Base-by-base conservation (phyloP, 2,329 filamentous ascomycete species). In the Delphinella strobiligena region DNA sequence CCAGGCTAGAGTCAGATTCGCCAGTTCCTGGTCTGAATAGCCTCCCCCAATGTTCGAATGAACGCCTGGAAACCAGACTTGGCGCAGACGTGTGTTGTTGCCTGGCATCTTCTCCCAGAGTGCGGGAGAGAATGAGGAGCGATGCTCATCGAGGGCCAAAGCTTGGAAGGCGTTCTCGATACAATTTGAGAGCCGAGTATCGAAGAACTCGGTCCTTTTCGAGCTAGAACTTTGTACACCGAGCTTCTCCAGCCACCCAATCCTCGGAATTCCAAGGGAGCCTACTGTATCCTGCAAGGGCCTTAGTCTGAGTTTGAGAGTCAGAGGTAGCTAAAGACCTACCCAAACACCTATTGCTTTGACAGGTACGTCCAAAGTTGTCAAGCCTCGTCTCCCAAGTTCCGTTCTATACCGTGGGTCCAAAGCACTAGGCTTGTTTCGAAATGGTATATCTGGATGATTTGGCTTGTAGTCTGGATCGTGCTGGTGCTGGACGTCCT, bases 1-100 rank as follows among this genome's bases (percentile, higher is more conserved):
- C 71, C 71, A 75, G 3, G 70, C 71, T 1, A 74, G 53, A 4
- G 65, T 63, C 19, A 74, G 70, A 31, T 72, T 67, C 9, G 67
- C 62, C 24, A 69, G 59, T 22, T 70, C 61, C 45, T 64, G 60
- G 40, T 68, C 63, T 18, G 57, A 53, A 37, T 58, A 60, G 7
- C 64, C 65, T n/a, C 66, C 66, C 8, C 66, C 66, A 9, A 68
- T 46, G 41, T 67, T 67, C 17, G 52, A 50, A 42, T 69, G 66
- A 2, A 61, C 62, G 12, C 66, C 66, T 1, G 64, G 63, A 42
- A 68, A 69, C 66, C 66, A 69, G 4, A 66, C 62, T 48, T 69
- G 66, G 5, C 63, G 55, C 5, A 69, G 50, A 2, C 57, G 56
- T 2, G 66, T 68, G n/a, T 47, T 55, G 43, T 63, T 65, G 19